Percentiles rank a stretch among this genome's conserved stretches.
These are phyloP conservation scores for Sechiopsis laciniata DNA, from an alignment of 306 rosid species.

Conservation along the genomic window DNA sequence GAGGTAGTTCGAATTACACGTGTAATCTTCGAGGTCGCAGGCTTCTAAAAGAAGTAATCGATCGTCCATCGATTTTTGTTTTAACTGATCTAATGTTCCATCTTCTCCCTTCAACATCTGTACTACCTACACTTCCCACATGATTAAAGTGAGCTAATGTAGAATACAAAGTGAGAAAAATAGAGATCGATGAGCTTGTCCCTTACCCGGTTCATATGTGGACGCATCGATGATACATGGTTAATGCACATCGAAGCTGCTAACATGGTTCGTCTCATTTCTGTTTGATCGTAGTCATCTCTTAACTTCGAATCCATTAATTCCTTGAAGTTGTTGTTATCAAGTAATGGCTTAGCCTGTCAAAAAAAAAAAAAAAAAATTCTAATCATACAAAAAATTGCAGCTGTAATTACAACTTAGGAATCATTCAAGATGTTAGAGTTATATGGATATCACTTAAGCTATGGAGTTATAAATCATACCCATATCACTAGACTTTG, in stretches of 20 bases:
- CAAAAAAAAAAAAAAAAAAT: background rate
- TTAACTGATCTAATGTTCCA: constrained; percentile 29
- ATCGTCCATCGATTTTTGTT: constrained; percentile 23
- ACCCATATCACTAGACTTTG: constrained; percentile 96
- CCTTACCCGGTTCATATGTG: constrained; percentile 64
- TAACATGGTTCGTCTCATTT: constrained; percentile 58
- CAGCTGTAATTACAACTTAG: background rate
- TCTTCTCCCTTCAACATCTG: constrained; percentile 60
- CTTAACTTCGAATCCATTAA: constrained; percentile 67
- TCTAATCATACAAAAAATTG: background rate
- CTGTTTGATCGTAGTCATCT: constrained; percentile 43
- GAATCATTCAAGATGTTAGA: background rate
- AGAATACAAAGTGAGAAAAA: background rate
- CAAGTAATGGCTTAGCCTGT: constrained; percentile 83
- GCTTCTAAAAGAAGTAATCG: constrained; percentile 52
- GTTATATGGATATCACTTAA: background rate
- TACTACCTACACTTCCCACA: constrained; percentile 37
- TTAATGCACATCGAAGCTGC: constrained; percentile 74
- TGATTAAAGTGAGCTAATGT: background rate
- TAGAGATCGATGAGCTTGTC: background rate
- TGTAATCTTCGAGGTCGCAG: constrained; percentile 76
- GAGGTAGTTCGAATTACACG: constrained; percentile 65
- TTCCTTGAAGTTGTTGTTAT: constrained; percentile 42
- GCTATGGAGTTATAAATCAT: constrained; percentile 18
- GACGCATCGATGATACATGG: constrained; percentile 60